phyloP scores from a whole-genome alignment of 331 rosid genomes.

The Spiraea crenata region DNA sequence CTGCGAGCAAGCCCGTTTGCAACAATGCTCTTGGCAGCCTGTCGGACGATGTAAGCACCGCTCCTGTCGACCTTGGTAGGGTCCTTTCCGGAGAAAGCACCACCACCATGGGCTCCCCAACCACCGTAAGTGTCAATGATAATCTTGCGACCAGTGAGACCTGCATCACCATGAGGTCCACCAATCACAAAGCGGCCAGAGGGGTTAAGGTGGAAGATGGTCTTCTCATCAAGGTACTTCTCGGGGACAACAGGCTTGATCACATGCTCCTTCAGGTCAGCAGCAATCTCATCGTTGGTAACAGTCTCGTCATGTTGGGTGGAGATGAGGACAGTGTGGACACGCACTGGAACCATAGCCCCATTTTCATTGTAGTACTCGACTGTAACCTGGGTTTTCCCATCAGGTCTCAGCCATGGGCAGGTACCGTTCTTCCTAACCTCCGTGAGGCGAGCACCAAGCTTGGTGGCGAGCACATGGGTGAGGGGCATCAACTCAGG shows the following conservation, averaged over 20 bases:
- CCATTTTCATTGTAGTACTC: conserved; percentile 84
- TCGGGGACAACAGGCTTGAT: conserved; percentile 87
- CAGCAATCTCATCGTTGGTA: conserved; percentile 87
- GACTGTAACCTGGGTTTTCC: conserved; percentile 91
- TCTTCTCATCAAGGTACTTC: conserved; percentile 87
- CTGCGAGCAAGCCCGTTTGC: conserved; percentile 87
- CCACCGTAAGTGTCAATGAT: conserved; percentile 94
- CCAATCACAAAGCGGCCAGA: conserved; percentile 96
- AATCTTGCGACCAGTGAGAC: conserved; percentile 93
- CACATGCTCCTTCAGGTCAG: conserved; percentile 88
- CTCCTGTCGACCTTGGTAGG: conserved; percentile 99
- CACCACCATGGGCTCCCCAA: conserved; percentile 99
- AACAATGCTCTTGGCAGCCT: conserved; percentile 94
- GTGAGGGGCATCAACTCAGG: conserved; percentile 87
- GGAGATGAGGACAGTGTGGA: conserved; percentile 93
- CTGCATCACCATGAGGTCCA: conserved; percentile 97
- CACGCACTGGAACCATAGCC: conserved; percentile 91
- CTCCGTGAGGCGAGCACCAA: conserved; percentile 84
- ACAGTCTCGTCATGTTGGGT: conserved; percentile 97
- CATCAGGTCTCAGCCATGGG: conserved; percentile 92
- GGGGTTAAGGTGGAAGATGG: conserved; percentile 96
- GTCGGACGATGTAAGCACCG: conserved; percentile 89
- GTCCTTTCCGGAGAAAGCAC: conserved; percentile 97
- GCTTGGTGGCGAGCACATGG: conserved; percentile 90
- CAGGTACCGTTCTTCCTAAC: conserved; percentile 91